Evolutionary conservation across 1,284 basidiomycete species (phyloP).

Genomic region (Irpex sp.): DNA sequence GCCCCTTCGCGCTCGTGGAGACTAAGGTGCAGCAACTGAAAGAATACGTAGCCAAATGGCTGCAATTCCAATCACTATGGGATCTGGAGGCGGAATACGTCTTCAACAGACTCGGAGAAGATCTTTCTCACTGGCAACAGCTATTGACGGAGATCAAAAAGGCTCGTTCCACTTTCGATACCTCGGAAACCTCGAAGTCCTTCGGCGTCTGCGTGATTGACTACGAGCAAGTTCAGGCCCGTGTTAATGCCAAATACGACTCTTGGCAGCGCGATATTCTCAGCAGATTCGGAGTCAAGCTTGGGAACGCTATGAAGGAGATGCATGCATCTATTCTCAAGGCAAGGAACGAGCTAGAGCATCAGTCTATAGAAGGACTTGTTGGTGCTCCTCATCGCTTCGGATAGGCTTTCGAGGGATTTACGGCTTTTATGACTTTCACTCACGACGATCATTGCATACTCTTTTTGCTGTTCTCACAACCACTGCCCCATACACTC

Average conservation of each 20-base stretch:
- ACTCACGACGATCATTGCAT: not conserved
- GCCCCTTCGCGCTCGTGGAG: conserved; percentile 87
- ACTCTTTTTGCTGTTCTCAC: not conserved
- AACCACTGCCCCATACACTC: not conserved
- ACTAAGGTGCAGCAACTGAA: conserved; percentile 83
- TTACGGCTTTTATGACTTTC: not conserved
- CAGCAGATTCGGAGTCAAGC: conserved; percentile 87
- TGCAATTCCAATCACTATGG: conserved; percentile 99
- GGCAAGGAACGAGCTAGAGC: conserved; percentile 92
- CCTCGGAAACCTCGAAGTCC: conserved; percentile 87
- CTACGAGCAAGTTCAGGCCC: conserved; percentile 96
- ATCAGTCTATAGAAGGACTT: conserved; percentile 73
- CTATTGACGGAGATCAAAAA: conserved; percentile 96
- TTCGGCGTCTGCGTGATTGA: conserved; percentile 95
- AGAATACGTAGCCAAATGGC: conserved; percentile 95
- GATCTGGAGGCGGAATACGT: conserved; percentile 97
- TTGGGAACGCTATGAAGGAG: conserved; percentile 94
- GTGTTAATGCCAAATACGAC: conserved; percentile 98
- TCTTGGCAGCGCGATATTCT: conserved; percentile 96
- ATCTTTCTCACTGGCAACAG: conserved; percentile 91
- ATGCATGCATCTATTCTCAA: conserved; percentile 91
- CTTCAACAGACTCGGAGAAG: conserved; percentile 92
- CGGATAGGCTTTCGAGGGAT: conserved; percentile 1
- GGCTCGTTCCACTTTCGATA: conserved; percentile 94
- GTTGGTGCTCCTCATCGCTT: conserved; percentile 44